phyloP scores from a whole-genome alignment of 352 stramenopile genomes.

The Halophytophthora batemanensis region DNA sequence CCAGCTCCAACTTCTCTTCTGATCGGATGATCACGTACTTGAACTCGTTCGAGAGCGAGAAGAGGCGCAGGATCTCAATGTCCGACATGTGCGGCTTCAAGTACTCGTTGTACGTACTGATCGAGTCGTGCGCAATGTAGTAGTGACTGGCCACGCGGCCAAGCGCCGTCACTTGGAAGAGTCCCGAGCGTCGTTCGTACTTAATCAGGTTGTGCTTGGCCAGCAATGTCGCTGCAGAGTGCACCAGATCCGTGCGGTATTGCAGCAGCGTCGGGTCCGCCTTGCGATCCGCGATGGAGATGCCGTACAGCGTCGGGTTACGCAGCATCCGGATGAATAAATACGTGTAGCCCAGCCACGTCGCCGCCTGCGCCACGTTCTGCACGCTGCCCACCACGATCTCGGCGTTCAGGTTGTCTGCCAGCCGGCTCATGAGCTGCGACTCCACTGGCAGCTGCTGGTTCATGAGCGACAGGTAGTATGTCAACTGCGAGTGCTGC shows the following conservation, averaged over 20 bases:
- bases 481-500: constrained; percentile 97
- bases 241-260: constrained; percentile 94
- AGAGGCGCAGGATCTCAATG: constrained; percentile 99
- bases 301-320: constrained; percentile 96
- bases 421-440: constrained; percentile 94
- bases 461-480: constrained; percentile 99
- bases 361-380: constrained; percentile 93
- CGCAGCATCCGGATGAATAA: constrained; percentile 99
- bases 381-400: constrained; percentile 97
- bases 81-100: constrained; percentile 99
- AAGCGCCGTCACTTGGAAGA: constrained; percentile 96
- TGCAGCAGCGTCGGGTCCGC: constrained; percentile 94
- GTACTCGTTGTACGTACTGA: constrained; percentile 98
- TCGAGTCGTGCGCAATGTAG: constrained; percentile 98
- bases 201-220: constrained; percentile 98
- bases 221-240: constrained; percentile 95
- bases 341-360: constrained; percentile 99
- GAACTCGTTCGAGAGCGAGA: constrained; percentile 99
- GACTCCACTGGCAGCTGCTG: constrained; percentile 99
- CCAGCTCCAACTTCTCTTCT: constrained; percentile 98
- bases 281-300: constrained; percentile 84
- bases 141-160: constrained; percentile 98
- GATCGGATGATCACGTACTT: constrained; percentile 97
- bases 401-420: constrained; percentile 99
- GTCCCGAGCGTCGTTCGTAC: constrained; percentile 95